Conservation (phyloP, 2,329 filamentous ascomycete species). For the Aureobasidium musti region DNA sequence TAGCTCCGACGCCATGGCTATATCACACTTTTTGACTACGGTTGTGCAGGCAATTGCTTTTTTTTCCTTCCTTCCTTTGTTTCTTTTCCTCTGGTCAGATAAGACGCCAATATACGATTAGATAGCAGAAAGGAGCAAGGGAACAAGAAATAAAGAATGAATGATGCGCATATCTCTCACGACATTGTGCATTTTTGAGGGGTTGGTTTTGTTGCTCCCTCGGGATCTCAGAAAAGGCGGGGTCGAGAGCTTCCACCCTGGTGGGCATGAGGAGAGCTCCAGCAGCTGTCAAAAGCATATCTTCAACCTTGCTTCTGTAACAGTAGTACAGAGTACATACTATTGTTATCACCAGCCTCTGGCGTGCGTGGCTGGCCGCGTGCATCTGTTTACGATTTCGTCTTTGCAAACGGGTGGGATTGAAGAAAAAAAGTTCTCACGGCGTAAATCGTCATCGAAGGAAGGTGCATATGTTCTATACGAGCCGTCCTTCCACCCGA, state of each 20-base stretch:
- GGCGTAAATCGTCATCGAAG: background rate
- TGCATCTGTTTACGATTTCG: background rate
- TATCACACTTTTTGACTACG: background rate
- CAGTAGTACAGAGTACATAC: background rate
- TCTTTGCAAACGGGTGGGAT: background rate
- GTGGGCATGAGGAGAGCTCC: background rate
- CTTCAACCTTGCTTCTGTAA: too few relatives aligned
- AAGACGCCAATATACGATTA: background rate
- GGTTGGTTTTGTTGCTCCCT: background rate
- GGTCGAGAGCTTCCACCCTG: background rate
- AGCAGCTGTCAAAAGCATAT: background rate
- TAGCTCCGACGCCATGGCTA: constrained; percentile 40
- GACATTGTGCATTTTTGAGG: background rate
- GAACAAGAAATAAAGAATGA: background rate
- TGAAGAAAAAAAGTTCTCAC: background rate
- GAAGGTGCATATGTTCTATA: background rate
- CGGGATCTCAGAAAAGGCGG: constrained; percentile 1
- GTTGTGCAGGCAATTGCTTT: background rate
- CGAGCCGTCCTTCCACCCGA: constrained; percentile 16
- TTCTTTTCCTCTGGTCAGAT: background rate
- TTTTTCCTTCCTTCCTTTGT: background rate
- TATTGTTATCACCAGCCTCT: background rate
- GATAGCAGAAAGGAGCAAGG: background rate
- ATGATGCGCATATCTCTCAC: constrained; percentile 9
- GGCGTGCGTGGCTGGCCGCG: background rate